Evolutionary conservation across 352 stramenopile species (phyloP).

Genomic region (Phytophthora kernoviae): DNA sequence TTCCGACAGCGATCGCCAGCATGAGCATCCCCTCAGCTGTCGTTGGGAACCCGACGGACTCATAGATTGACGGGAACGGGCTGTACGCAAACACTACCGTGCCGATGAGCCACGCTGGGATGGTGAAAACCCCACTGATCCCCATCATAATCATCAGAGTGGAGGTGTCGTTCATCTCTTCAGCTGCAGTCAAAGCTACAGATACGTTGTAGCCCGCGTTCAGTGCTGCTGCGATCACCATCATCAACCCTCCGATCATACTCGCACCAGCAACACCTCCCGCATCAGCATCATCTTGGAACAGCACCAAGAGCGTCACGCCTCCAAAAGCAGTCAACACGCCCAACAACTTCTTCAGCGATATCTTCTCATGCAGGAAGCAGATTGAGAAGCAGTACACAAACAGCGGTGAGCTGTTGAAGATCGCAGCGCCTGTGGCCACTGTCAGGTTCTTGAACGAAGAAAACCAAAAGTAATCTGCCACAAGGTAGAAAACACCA

Average conservation of each 20-base stretch:
- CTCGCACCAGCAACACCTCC: conserved; percentile 33
- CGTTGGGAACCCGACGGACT: conserved; percentile 50
- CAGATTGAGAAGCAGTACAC: conserved; percentile 77
- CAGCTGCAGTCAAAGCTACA: conserved; percentile 39
- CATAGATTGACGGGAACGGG: conserved; percentile 47
- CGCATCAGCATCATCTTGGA: conserved; percentile 30
- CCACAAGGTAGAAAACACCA: conserved; percentile 39
- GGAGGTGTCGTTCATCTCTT: conserved; percentile 53
- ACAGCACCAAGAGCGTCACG: conserved; percentile 57
- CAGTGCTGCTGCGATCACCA: conserved; percentile 52
- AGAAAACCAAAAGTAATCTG: conserved; percentile 71
- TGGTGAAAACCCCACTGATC: conserved; percentile 46
- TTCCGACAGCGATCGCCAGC: conserved; percentile 29
- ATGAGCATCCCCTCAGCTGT: conserved; percentile 40
- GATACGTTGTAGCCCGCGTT: conserved; percentile 58
- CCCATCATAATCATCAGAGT: conserved; percentile 43
- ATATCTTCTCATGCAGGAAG: conserved; percentile 49
- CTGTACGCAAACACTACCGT: conserved; percentile 43
- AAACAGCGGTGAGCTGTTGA: conserved; percentile 67
- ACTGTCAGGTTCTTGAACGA: conserved; percentile 53
- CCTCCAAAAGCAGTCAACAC: conserved; percentile 51
- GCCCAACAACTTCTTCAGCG: conserved; percentile 41
- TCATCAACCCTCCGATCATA: conserved; percentile 42
- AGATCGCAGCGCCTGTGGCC: conserved; percentile 51
- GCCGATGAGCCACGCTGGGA: conserved; percentile 52